phyloP scores from a whole-genome alignment of 257 asterid species.

The Capsicum pubescens region DNA sequence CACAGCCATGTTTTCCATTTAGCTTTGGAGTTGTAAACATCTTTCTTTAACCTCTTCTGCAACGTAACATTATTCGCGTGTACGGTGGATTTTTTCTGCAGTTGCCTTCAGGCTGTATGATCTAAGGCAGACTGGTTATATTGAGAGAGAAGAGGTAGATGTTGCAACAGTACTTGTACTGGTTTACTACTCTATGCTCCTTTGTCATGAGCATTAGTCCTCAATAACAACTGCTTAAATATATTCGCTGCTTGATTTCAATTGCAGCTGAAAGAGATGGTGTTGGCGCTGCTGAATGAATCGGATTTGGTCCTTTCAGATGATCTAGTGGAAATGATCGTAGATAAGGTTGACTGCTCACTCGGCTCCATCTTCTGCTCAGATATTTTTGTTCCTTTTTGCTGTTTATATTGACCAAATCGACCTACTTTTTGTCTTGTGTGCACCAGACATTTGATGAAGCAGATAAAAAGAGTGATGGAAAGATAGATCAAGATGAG shows the following conservation, averaged over 20 bases:
- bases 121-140: constrained; percentile 75
- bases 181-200: constrained; percentile 10
- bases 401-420: neutral
- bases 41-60: neutral
- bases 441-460: constrained; percentile 63
- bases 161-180: neutral
- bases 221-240: neutral
- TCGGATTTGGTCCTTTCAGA: constrained; percentile 85
- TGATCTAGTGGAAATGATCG: constrained; percentile 70
- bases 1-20: neutral
- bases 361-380: neutral
- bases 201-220: neutral
- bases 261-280: constrained; percentile 87
- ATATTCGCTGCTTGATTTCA: neutral
- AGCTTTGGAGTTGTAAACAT: neutral
- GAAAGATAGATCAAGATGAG: constrained; percentile 82
- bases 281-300: constrained; percentile 78
- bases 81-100: constrained; percentile 39
- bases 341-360: constrained; percentile 62
- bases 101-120: constrained; percentile 89
- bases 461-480: constrained; percentile 80
- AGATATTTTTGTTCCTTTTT: neutral
- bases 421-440: neutral
- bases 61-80: constrained; percentile 14
- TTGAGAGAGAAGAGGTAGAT: constrained; percentile 78